Evolutionary conservation across 495 filamentous ascomycete species (phyloP).

Genomic region (Amorphotheca resinae): DNA sequence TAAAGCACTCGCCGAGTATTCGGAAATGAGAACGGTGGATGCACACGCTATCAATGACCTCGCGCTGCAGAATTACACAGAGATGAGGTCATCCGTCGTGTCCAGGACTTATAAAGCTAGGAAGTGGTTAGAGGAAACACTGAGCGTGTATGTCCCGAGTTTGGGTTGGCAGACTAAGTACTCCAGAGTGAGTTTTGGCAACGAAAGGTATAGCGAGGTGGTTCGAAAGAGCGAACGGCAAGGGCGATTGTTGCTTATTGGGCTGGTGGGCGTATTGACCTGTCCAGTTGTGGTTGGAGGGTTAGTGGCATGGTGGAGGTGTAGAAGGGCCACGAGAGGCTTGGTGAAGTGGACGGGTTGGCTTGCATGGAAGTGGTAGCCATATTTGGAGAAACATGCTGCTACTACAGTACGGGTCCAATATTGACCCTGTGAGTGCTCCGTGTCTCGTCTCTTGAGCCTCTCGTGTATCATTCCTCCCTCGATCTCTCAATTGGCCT

Average conservation of each 20-base stretch:
- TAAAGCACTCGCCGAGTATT: constrained; percentile 62
- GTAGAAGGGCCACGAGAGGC: not conserved
- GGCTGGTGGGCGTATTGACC: not conserved
- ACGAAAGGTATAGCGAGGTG: constrained; percentile 81
- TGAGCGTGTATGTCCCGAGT: constrained; percentile 60
- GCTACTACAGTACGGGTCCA: no score
- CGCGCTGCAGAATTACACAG: constrained; percentile 79
- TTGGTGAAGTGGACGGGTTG: not conserved
- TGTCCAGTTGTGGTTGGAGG: not conserved
- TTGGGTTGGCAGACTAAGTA: constrained; percentile 89
- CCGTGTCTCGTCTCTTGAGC: no score
- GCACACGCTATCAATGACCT: constrained; percentile 87
- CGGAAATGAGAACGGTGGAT: constrained; percentile 55
- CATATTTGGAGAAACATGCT: constrained; percentile 19
- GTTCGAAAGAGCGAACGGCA: constrained; percentile 54
- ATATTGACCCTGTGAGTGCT: no score
- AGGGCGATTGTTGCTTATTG: constrained; percentile 33
- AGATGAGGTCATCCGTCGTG: constrained; percentile 79
- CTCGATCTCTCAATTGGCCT: no score
- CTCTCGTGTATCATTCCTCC: no score
- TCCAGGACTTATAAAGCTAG: constrained; percentile 61
- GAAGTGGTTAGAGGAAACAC: constrained; percentile 76
- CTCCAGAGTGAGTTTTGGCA: constrained; percentile 81
- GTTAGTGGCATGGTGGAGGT: not conserved
- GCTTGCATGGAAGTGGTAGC: constrained; percentile 21